phyloP scores from a whole-genome alignment of 225 moss, liverwort and hornwort genomes.

The Rhytidiadelphus loreus region DNA sequence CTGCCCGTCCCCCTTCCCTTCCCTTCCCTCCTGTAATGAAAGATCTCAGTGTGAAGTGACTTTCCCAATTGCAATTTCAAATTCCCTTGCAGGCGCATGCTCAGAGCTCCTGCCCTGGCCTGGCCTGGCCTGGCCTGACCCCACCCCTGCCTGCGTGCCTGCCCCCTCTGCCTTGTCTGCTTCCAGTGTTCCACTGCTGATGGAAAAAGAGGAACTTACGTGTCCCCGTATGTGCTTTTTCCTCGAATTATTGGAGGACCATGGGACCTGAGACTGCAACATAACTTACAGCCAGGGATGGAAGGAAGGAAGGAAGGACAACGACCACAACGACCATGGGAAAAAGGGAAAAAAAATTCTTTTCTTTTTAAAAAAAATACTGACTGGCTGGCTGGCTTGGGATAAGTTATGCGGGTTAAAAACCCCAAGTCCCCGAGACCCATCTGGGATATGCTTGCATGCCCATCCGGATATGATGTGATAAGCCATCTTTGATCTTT shows the following conservation, averaged over 20 bases:
- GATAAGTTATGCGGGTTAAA: too few relatives aligned
- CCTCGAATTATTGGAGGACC: background rate
- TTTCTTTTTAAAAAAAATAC: too few relatives aligned
- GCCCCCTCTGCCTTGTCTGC: background rate
- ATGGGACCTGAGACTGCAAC: background rate
- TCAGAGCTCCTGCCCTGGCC: background rate
- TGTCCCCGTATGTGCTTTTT: background rate
- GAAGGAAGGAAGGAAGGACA: background rate
- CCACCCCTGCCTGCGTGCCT: background rate
- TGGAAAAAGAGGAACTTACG: background rate
- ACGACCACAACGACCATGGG: too few relatives aligned
- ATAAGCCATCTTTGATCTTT: too few relatives aligned
- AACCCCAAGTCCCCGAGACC: too few relatives aligned
- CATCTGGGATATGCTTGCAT: too few relatives aligned
- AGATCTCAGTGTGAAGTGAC: background rate
- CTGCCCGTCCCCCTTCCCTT: too few relatives aligned
- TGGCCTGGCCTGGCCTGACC: too few relatives aligned
- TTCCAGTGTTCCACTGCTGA: background rate
- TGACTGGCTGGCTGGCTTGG: background rate
- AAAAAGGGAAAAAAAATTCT: too few relatives aligned
- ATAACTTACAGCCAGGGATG: background rate
- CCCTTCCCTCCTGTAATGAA: background rate
- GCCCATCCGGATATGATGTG: too few relatives aligned
- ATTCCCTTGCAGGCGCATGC: background rate
- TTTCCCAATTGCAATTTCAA: background rate